Evolutionary conservation across 2,329 filamentous ascomycete genomes (phyloP), one percentile per base, ranked within the genome.

Genomic region (Alternaria tenuissima): DNA sequence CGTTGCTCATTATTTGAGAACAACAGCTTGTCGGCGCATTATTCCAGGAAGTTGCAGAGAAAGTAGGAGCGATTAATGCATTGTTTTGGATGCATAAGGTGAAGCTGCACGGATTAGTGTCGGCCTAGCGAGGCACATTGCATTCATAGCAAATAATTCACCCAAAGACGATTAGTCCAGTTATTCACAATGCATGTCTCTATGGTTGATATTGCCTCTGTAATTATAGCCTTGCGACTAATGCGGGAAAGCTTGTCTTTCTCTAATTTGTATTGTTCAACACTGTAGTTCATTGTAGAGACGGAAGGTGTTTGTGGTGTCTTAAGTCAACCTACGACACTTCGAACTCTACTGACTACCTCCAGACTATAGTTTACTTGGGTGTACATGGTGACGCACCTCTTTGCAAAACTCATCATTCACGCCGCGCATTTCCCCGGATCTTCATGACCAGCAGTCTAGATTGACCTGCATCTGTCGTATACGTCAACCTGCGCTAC

Each of bases 131-230:
- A 18, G 32, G 14, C 22, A 32, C 8, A 12, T n/a, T 49, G 46
- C 46, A 49, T 49, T 49, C 30, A 38, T 36, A 38, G 46, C 46
- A 49, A 36, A 49, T 38, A 49, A 38, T 49, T 16, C 20, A 36
- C 36, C n/a, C 5, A 49, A 7, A 12, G 20, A 49, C 32, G 30
- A 20, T 24, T 26, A 34, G 34, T 36, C 20, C 30, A 22, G 30
- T 4, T 36, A 20, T 26, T 5, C n/a, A 24, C 6, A 5, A 16
- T 16, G 4, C 6, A 20, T 16, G 3, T 42, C 20, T 14, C 39
- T 9, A 22, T 18, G 12, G 4, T 22, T 14, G 9, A 42, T 42
- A 11, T 12, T 42, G 39, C 12, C 20, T 42, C 20, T 11, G 9
- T n/a, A 5, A 20, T 5, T 7, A 1, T 4, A n/a, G 36, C 36